These are phyloP conservation scores for Lasiosphaeria miniovina DNA, from an alignment of 495 filamentous ascomycete genomes.

Conservation along the genomic window DNA sequence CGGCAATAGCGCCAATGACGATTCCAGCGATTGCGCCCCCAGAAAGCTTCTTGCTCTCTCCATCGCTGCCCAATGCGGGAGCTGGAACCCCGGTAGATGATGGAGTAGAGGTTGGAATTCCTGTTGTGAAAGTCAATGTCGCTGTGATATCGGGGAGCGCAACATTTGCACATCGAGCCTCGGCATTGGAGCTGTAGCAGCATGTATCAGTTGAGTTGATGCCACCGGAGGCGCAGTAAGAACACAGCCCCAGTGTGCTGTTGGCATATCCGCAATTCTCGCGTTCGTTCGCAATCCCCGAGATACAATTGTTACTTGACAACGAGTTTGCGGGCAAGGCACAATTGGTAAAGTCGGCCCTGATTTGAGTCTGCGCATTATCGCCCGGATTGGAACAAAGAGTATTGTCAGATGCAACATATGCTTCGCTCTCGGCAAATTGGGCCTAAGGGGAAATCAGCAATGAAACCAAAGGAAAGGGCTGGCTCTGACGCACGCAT, in stretches of 20 bases:
- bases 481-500: constrained; percentile 56
- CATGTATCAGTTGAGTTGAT: constrained; percentile 93
- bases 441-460: constrained; percentile 57
- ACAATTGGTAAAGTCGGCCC: constrained; percentile 91
- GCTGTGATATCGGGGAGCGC: constrained; percentile 71
- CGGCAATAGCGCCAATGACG: constrained; percentile 76
- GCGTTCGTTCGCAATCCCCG: constrained; percentile 74
- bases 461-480: constrained; percentile 5
- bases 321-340: constrained; percentile 76
- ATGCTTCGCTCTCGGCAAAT: constrained; percentile 82
- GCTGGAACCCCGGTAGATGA: constrained; percentile 44
- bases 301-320: constrained; percentile 65
- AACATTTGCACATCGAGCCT: constrained; percentile 66
- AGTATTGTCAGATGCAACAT: constrained; percentile 68
- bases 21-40: constrained; percentile 87
- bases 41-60: constrained; percentile 54
- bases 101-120: constrained; percentile 42
- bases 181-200: constrained; percentile 76
- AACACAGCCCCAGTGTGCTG: constrained; percentile 82
- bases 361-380: constrained; percentile 71
- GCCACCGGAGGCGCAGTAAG: constrained; percentile 77
- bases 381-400: constrained; percentile 64
- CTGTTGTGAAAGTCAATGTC: constrained; percentile 63
- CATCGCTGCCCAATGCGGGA: constrained; percentile 28
- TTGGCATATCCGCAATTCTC: constrained; percentile 81